A percentile compares a stretch with the other conserved stretches of the same genome.
Evolutionary conservation across 208 protist genomes (phyloP).

Genomic region (Polymyxa betae): DNA sequence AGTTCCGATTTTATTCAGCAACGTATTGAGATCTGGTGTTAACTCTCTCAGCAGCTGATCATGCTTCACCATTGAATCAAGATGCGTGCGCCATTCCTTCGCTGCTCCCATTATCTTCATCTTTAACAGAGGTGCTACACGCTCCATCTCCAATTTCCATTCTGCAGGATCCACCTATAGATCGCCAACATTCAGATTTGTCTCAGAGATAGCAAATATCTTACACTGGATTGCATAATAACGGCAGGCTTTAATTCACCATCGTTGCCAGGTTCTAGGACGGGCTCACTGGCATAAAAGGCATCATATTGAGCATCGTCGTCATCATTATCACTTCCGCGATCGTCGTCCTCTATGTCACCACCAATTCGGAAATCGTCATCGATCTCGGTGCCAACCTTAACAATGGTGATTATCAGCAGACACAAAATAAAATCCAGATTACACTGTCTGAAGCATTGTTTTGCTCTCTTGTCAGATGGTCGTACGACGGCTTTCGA

Average conservation of each 20-base stretch:
- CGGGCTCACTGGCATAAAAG: constrained; percentile 12
- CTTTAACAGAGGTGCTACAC: constrained; percentile 21
- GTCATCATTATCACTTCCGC: background rate
- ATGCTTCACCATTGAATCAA: constrained; percentile 43
- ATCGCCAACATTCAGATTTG: background rate
- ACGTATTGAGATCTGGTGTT: background rate
- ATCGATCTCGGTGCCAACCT: background rate
- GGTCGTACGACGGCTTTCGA: background rate
- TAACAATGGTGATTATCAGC: background rate
- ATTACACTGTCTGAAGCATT: background rate
- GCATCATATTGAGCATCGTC: background rate
- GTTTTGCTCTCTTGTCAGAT: background rate
- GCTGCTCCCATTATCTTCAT: background rate
- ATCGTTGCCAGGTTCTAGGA: background rate
- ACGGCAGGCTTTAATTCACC: background rate
- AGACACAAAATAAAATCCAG: background rate
- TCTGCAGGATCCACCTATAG: constrained; percentile 44
- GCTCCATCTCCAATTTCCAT: constrained; percentile 30
- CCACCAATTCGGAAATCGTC: background rate
- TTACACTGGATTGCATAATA: background rate
- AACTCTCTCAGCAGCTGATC: background rate
- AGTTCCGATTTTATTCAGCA: constrained; percentile 11
- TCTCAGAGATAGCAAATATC: background rate
- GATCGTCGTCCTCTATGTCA: background rate
- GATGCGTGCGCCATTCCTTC: constrained; percentile 33